Percentiles rank a stretch among this genome's conserved stretches.
Conservation (phyloP, 2,329 filamentous ascomycete species). For the Tympanopsis confertula region DNA sequence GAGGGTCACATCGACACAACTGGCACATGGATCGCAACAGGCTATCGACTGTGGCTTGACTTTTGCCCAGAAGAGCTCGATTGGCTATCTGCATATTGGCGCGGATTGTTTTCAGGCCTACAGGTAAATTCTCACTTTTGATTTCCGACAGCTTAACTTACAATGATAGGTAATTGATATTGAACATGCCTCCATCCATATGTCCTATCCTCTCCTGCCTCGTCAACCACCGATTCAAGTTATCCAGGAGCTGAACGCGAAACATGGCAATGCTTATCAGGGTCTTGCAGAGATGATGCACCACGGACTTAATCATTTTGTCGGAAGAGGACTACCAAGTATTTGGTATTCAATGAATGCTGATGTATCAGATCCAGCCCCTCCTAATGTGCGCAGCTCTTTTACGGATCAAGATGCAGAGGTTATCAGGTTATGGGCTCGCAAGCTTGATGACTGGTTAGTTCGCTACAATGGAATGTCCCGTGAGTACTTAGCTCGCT, state of each 20-base stretch:
- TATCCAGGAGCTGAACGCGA: conserved; percentile 9
- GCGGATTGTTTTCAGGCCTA: background rate
- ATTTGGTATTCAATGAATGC: conserved; percentile 15
- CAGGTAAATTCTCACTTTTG: conserved; percentile 1
- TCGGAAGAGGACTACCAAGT: conserved; percentile 13
- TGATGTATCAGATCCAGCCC: background rate
- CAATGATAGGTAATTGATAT: conserved; percentile 13
- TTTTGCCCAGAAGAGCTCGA: conserved; percentile 7
- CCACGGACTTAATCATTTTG: conserved; percentile 14
- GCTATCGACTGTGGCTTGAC: conserved; percentile 14
- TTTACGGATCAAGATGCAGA: conserved; percentile 14
- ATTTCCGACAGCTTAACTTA: background rate
- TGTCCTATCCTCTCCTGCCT: conserved; percentile 14
- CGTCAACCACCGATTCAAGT: conserved; percentile 9
- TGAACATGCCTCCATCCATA: conserved; percentile 17
- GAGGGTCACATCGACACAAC: conserved; percentile 14
- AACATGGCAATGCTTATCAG: conserved; percentile 12
- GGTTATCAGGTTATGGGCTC: conserved; percentile 14
- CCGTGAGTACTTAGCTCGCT: conserved; percentile 7
- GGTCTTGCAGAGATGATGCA: conserved; percentile 16
- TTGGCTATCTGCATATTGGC: background rate
- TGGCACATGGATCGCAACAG: conserved; percentile 15
- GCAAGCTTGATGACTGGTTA: conserved; percentile 15
- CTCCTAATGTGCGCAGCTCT: conserved; percentile 3
- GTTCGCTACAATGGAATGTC: conserved; percentile 14